Base-by-base conservation (phyloP, 331 rosid species). In the Pyrus hybrid region DNA sequence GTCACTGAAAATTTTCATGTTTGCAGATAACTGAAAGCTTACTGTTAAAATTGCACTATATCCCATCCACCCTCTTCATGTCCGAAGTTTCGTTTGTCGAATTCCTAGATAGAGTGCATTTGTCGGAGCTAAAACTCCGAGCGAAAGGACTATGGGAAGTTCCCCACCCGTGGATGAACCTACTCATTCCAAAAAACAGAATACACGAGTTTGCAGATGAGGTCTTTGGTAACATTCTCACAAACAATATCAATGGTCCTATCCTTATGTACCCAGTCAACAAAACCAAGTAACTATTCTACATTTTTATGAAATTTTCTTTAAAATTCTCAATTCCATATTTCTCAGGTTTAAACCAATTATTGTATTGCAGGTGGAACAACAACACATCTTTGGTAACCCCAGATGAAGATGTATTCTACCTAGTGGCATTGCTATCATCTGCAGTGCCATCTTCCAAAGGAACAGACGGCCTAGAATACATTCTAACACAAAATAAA, bases 101-200 rank as follows among this genome's bases (percentile, higher is more conserved):
- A 67, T 93, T 93, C 80, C 89, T 93, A 63, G 93, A 93, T 56
- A 89, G 97, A 84, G 98, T 93, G 63, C 98, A 93, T 72, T 75
- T 84, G 49, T 88, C 93, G 33, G 90, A 85, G 87, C 79, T 23
- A 77, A 85, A 87, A 76, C 89, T 91, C 64, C 84, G 88, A 85
- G 90, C 49, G 74, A 85, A 89, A 80, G 93, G 91, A 47, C 77
- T 89, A 32, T 91, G 91, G 96, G 96, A 93, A 68, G 84, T 93
- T 82, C 96, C 96, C 47, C 98, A 91, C 72, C 98, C 98, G 13
- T 93, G 98, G 98, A 83, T 93, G 77, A 93, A 93, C 84, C 82
- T 93, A 71, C 75, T 91, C 41, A 71, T 93, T 71, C 93, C 93
- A 22, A 91, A 82, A 61, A 88, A 90, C 85, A 83, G 73, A 75